Conservation (phyloP, 805 yeast species). For the Saccharomyces cerevisiae region DNA sequence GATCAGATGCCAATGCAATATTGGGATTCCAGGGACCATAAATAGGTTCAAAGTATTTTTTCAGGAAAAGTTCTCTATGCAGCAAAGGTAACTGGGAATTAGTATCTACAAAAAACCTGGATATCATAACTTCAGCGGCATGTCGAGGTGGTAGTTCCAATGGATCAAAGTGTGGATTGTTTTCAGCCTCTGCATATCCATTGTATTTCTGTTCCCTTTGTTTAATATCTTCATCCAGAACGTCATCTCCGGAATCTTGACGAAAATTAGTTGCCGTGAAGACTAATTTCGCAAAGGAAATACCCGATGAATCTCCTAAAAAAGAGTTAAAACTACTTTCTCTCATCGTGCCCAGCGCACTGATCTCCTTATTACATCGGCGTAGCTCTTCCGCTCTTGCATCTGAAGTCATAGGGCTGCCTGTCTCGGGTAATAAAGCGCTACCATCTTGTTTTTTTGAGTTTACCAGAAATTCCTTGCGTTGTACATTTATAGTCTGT, state of each 20-base stretch:
- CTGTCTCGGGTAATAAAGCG: conserved; percentile 4
- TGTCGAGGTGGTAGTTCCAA: conserved; percentile 53
- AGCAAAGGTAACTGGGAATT: conserved; percentile 78
- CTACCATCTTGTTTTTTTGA: not conserved
- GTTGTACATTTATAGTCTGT: not conserved
- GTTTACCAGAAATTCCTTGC: not conserved
- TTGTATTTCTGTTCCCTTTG: conserved; percentile 12
- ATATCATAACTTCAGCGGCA: conserved; percentile 57
- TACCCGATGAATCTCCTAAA: conserved; percentile 48
- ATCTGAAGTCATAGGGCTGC: not conserved
- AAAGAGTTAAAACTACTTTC: conserved; percentile 28
- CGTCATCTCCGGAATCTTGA: conserved; percentile 25
- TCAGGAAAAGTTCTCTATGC: conserved; percentile 71
- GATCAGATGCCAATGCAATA: conserved; percentile 50
- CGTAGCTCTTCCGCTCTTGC: conserved; percentile 13
- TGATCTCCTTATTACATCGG: conserved; percentile 17
- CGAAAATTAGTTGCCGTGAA: conserved; percentile 66
- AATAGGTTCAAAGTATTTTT: conserved; percentile 62
- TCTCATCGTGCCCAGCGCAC: conserved; percentile 20
- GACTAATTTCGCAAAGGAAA: conserved; percentile 69
- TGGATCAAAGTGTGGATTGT: conserved; percentile 15
- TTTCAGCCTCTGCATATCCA: conserved; percentile 16
- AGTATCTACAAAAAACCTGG: conserved; percentile 65
- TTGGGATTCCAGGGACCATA: conserved; percentile 58
- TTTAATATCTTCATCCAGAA: conserved; percentile 22